Evolutionary conservation across 2,329 filamentous ascomycete genomes (phyloP), one percentile per base, ranked within the genome.

Genomic region (Albifimbria verrucaria): DNA sequence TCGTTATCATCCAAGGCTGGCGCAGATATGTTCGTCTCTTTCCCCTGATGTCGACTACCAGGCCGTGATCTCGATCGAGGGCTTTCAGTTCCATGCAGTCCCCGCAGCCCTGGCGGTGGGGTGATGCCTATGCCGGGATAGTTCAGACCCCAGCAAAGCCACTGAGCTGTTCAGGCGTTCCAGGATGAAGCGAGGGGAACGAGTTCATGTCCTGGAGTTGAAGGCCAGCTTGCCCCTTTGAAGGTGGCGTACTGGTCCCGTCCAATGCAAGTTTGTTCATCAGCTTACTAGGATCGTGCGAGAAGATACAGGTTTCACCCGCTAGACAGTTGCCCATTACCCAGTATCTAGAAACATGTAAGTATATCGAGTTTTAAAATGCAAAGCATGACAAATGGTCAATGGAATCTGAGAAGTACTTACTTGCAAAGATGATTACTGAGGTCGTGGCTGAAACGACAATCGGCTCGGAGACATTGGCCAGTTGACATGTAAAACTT

Each of bases 401-500:
- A 17, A 52, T 50, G 6, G 48, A 44, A 49, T 51, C 26, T 45
- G 15, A 52, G 43, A 7, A 17, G 20, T 42, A 88, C 90, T 81
- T 78, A 95, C 90, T 97, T 97, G 92, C 94, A 99, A 57, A 99
- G 82, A 65, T 97, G 94, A 66, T 90, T 95, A 67, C 90, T 96
- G 44, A 96, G 81, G 69, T 99, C 93, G 71, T 99, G 94, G 61
- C 92, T 96, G 72, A 97, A 99, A 53, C 93, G 88, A 70, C 94
- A 99, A 71, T 99, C 94, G 55, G 93, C 93, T 54, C 94, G 86
- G 50, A 97, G 85, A 69, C 94, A 99, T 70, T 94, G 90, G n/a
- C 94, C 94, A 7, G 89, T 95, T 10, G 92, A 93, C 58, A 99
- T 78, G 78, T 92, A 97, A 71, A 97, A 99, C 72, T 96, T 96